Conservation (phyloP, 495 filamentous ascomycete species). For the Tuber calosporum region DNA sequence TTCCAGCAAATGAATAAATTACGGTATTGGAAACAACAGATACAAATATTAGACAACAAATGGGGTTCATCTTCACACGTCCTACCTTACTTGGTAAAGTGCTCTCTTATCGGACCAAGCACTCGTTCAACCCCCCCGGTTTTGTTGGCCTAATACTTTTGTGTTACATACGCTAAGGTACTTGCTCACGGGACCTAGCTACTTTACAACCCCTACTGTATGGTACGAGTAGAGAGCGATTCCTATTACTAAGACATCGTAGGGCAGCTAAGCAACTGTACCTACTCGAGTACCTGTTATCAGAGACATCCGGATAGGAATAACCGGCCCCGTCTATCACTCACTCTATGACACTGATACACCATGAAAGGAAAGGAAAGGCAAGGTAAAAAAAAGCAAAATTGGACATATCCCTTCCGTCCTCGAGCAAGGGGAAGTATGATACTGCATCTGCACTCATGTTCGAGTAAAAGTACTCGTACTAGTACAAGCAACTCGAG, state of each 20-base stretch:
- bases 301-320: neutral
- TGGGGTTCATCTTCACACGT: neutral
- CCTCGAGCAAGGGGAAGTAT: neutral
- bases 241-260: neutral
- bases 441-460: too few relatives aligned
- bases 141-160: neutral
- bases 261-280: neutral
- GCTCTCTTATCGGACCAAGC: neutral
- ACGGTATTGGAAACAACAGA: neutral
- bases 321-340: neutral
- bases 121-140: neutral
- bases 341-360: neutral
- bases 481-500: too few relatives aligned
- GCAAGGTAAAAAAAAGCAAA: neutral
- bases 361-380: neutral
- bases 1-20: neutral
- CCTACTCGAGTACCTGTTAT: neutral
- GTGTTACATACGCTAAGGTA: neutral
- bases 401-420: neutral
- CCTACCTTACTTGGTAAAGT: neutral
- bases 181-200: neutral
- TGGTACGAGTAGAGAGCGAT: neutral
- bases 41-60: neutral
- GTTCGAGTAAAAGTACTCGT: too few relatives aligned
- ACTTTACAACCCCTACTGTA: too few relatives aligned